Evolutionary conservation across 495 filamentous ascomycete genomes (phyloP).

Genomic region (Neurospora sp.): DNA sequence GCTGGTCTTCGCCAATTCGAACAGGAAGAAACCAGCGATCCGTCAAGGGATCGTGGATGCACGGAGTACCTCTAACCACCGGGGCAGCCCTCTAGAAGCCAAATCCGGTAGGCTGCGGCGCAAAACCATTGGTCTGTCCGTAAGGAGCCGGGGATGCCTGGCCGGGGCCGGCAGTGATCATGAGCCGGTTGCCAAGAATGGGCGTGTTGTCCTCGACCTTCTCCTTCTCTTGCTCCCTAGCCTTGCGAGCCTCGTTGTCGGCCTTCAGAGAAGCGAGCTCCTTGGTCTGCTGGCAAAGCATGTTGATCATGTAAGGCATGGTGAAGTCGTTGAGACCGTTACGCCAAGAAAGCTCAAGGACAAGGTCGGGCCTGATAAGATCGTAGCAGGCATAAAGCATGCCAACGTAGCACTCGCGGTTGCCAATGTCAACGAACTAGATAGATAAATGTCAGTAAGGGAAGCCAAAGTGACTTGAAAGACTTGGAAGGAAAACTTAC

Average conservation of each 20-base stretch:
- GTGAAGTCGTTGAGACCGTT: constrained; percentile 91
- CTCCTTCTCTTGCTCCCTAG: constrained; percentile 73
- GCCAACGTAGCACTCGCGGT: constrained; percentile 96
- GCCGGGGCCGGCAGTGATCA: constrained; percentile 90
- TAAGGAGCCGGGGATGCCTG: constrained; percentile 51
- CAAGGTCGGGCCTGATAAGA: constrained; percentile 79
- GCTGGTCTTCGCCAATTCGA: not conserved
- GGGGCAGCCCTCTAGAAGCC: constrained; percentile 31
- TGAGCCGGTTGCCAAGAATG: constrained; percentile 84
- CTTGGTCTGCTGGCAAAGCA: constrained; percentile 79
- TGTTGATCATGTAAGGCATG: constrained; percentile 99
- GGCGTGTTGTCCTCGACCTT: constrained; percentile 87
- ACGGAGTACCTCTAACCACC: constrained; percentile 16
- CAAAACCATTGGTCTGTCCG: constrained; percentile 68
- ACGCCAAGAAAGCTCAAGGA: constrained; percentile 97
- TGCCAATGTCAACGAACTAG: constrained; percentile 98
- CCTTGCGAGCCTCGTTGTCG: constrained; percentile 96
- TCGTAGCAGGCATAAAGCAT: constrained; percentile 99
- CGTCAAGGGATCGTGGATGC: constrained; percentile 14
- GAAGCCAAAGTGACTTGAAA: not conserved
- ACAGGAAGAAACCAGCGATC: constrained; percentile 14
- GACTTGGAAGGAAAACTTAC: constrained; percentile 56
- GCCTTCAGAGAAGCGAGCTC: constrained; percentile 79
- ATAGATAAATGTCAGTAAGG: constrained; percentile 35
- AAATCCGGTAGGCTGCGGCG: constrained; percentile 69